phyloP scores from a whole-genome alignment of 1,139 yeast genomes.

The Blastobotrys apis region DNA sequence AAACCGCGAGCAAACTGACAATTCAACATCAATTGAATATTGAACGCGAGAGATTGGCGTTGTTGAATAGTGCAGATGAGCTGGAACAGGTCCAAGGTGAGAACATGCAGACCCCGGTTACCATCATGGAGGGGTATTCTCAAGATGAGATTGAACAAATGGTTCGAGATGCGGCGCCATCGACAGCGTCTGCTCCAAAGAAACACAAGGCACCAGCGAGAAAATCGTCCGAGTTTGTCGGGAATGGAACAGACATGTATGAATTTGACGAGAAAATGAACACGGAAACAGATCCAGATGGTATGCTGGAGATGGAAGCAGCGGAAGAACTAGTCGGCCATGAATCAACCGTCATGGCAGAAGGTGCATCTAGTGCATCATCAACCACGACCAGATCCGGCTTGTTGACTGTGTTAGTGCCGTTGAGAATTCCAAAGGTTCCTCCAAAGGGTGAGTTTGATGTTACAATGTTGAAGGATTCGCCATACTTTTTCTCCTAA shows the following conservation, averaged over 20 bases:
- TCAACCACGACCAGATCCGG: too few species aligned
- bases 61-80: conserved; percentile 51
- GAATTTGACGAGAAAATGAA: conserved; percentile 14
- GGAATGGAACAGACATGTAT: too few species aligned
- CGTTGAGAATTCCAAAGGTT: conserved; percentile 65
- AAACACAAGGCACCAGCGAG: conserved; percentile 11
- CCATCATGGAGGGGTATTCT: conserved; percentile 46
- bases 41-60: conserved; percentile 57
- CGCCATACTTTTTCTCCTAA: conserved; percentile 72
- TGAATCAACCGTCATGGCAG: conserved; percentile 1
- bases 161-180: conserved; percentile 15
- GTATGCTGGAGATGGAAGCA: conserved; percentile 3
- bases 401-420: conserved; percentile 50
- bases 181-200: background rate
- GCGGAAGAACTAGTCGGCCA: background rate
- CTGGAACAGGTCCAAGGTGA: conserved; percentile 49
- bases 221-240: conserved; percentile 35
- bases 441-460: conserved; percentile 85
- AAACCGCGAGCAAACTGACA: conserved; percentile 40
- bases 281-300: background rate
- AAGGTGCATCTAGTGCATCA: conserved; percentile 2
- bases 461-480: conserved; percentile 63
- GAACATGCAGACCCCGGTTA: conserved; percentile 68
- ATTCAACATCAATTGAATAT: conserved; percentile 68
- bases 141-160: conserved; percentile 27